Evolutionary conservation across 805 yeast species (phyloP), one percentile per base, ranked within the genome.

Genomic region (Schizosaccharomyces octosporus): DNA sequence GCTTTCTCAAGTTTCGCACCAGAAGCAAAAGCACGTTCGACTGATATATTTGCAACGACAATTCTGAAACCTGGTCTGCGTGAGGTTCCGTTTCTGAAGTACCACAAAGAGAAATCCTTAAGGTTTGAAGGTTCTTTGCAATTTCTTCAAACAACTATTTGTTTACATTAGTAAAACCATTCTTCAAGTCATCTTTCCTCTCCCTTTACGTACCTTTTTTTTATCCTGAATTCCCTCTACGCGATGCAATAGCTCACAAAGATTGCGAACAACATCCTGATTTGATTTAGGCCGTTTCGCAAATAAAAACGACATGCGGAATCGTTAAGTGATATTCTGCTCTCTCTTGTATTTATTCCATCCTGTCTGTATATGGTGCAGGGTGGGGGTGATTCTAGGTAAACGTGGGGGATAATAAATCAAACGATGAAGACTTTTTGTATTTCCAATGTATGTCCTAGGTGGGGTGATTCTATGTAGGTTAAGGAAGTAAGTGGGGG

Each of bases 201-300:
- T 68, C 70, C 51, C n/a, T 36, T 7, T 19, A 61, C 69, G 61
- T 13, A 72, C 73, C 66, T 75, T 75, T 61, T 70, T 72, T 57
- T 67, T 67, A 62, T 78, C 81, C 39, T 67, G 67, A 6, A 73
- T 60, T 21, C 63, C 42, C 41, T 69, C 72, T 55, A 70, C 64
- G 36, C 62, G 59, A 48, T 66, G 69, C 11, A 88, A 76, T 67
- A 81, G 85, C 59, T 90, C 97, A 64, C 80, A 79, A 64, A 88
- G 76, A 5, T 82, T 81, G 59, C 86, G 78, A 2, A 87, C 84
- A 63, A 88, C 78, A 68, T 90, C 98, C 21, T 79, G 79, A 1
- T 96, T 95, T 0, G 95, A 82, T 71, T 87, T 88, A 9, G 95
- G 95, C 68, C 83, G 86, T 17, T 95, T 78, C 65, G 87, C 85